These are phyloP conservation scores for Carex scoparia DNA, from an alignment of 176 grass and related monocot genomes.

Conservation along the genomic window DNA sequence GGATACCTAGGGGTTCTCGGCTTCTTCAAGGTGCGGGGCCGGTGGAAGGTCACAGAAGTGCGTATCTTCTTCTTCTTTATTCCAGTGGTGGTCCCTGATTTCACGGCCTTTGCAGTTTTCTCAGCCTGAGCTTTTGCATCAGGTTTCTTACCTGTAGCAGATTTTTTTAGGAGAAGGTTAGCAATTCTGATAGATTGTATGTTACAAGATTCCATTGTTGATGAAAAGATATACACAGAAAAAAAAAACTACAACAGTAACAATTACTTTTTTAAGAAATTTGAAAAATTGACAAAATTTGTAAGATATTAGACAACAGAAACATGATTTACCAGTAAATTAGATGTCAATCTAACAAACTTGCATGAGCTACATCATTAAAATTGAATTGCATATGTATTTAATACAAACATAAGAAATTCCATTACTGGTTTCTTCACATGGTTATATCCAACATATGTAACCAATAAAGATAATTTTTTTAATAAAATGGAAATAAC, in stretches of 20 bases:
- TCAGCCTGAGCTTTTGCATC: constrained; percentile 62
- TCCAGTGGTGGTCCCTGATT: constrained; percentile 28
- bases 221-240: neutral
- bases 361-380: too few species aligned
- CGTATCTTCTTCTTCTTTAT: constrained; percentile 71
- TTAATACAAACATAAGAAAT: too few species aligned
- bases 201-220: neutral
- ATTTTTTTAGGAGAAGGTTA: neutral
- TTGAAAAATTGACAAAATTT: too few species aligned
- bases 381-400: too few species aligned
- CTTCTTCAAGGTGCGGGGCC: constrained; percentile 60
- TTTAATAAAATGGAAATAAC: neutral
- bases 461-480: neutral
- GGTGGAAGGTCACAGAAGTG: constrained; percentile 62
- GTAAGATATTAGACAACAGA: too few species aligned
- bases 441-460: too few species aligned
- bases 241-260: neutral
- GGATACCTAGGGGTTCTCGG: constrained; percentile 58
- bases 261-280: neutral
- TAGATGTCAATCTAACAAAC: too few species aligned
- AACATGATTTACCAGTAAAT: too few species aligned
- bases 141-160: neutral
- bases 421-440: too few species aligned
- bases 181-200: neutral
- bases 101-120: constrained; percentile 75